These are phyloP conservation scores for Solanum paucissectum DNA, from an alignment of 257 asterid species.

Conservation along the genomic window DNA sequence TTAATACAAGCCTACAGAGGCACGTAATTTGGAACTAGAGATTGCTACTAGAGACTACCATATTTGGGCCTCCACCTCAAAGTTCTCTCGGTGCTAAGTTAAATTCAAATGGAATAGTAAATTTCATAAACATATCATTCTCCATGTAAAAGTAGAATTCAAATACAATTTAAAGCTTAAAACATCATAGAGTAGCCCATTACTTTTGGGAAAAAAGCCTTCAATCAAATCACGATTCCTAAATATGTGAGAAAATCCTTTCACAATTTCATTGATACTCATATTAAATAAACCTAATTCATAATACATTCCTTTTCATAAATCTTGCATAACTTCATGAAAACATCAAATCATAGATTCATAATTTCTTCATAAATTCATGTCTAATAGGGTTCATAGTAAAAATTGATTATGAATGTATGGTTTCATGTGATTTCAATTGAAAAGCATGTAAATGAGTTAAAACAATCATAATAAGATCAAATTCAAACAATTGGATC, in stretches of 20 bases:
- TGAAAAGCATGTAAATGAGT: not conserved
- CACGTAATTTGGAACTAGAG: not conserved
- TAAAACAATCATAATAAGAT: not conserved
- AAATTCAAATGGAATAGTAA: too few species aligned
- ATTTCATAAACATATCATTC: not conserved
- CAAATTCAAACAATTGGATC: not conserved
- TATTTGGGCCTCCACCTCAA: not conserved
- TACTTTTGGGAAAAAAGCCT: not conserved
- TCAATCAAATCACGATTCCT: not conserved
- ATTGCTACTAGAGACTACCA: not conserved
- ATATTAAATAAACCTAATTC: not conserved
- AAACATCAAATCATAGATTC: not conserved
- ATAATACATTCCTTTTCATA: not conserved
- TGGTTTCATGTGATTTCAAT: not conserved
- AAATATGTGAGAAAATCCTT: not conserved
- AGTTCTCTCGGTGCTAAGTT: not conserved
- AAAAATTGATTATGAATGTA: too few species aligned
- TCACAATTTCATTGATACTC: not conserved
- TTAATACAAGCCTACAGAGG: not conserved
- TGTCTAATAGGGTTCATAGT: not conserved
- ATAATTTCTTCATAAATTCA: too few species aligned
- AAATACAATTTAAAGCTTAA: not conserved
- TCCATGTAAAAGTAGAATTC: not conserved
- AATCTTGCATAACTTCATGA: not conserved
- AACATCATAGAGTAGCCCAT: not conserved